Base-by-base conservation (phyloP, 768 basidiomycete species). In the Calocera cornea region DNA sequence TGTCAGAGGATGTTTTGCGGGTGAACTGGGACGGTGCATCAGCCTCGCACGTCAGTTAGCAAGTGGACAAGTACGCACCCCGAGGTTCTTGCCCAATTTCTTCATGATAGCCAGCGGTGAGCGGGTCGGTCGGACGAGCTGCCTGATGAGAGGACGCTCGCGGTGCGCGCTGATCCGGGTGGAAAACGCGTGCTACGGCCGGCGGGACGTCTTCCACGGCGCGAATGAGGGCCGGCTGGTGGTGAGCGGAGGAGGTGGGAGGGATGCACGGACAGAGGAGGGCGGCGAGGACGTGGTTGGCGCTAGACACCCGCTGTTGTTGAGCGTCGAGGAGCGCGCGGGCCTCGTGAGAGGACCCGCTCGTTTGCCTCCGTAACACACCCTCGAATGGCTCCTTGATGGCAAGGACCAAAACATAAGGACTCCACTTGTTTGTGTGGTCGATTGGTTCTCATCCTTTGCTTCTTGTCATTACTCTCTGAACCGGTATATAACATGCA, bases 291-390 rank as follows among this genome's bases (percentile, higher is more conserved):
- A 33, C 31, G 54, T 29, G 54, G 54, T 29, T 12, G 54, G 22
- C 54, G 54, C 54, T 22, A 60, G 54, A 60, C 31, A 60, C 54
- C 54, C 31, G 54, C 27, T 60, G 54, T 60, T 60, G 54, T 60
- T 60, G 54, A 60, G 54, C 54, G 54, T 60, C 27, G 54, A 60
- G 54, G 54, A 60, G 54, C 54, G 54, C 44, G 44, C 54, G 54
- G 54, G 54, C 31, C 54, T 60, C 31, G 27, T 29, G 54, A 60
- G 54, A 60, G 31, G 54, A 60, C 54, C 54, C 54, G 54, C 19
- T 33, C 54, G 54, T 60, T 60, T 60, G 54, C 54, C 54, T 60
- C 54, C 54, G 54, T 60, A 60, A 60, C 24, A 60, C 54, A 60
- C 54, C 54, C 31, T 60, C 44, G 44, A 47, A 47, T 47, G 19